A percentile compares a stretch with the other conserved stretches of the same genome.
These are phyloP conservation scores for Diplodia mutila DNA, from an alignment of 2,329 filamentous ascomycete genomes.

Conservation along the genomic window DNA sequence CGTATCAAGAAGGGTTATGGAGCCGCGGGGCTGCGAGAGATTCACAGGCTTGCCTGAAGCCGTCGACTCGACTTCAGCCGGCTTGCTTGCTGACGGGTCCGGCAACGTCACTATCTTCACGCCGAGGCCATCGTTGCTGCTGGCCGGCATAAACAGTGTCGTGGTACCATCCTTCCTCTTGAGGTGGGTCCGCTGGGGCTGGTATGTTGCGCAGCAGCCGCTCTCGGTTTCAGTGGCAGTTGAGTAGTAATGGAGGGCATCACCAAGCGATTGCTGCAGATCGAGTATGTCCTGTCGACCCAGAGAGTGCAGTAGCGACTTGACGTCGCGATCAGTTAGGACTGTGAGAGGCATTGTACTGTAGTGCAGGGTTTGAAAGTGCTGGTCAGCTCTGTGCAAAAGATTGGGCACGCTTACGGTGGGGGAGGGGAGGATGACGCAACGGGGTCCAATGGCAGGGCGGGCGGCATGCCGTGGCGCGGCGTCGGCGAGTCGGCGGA, in stretches of 20 bases:
- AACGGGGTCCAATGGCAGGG: slow-evolving; percentile 1
- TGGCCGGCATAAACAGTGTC: slow-evolving; percentile 70
- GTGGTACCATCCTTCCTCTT: slow-evolving; percentile 64
- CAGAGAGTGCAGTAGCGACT: slow-evolving; percentile 58
- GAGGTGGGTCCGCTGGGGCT: slow-evolving; percentile 64
- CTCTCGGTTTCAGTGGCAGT: slow-evolving; percentile 60
- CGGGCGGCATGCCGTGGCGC: not conserved
- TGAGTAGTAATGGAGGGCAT: slow-evolving; percentile 67
- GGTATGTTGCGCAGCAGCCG: slow-evolving; percentile 62
- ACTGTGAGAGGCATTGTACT: slow-evolving; percentile 63
- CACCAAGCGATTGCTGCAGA: slow-evolving; percentile 62
- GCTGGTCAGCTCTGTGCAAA: not conserved
- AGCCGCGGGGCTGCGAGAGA: slow-evolving; percentile 57
- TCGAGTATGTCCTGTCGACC: slow-evolving; percentile 59
- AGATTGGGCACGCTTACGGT: not conserved
- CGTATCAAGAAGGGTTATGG: slow-evolving; percentile 62
- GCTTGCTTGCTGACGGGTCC: not conserved
- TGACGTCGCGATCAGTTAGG: slow-evolving; percentile 61
- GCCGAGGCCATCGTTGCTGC: slow-evolving; percentile 61
- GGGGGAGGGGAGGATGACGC: not conserved
- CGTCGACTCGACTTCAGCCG: slow-evolving; percentile 5
- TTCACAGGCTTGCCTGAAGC: slow-evolving; percentile 26
- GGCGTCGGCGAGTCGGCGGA: not conserved
- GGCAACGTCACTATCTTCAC: slow-evolving; percentile 65
- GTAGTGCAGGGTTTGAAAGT: not conserved